These are phyloP conservation scores for Fraxinus platypoda DNA, from an alignment of 305 asterid species.

Conservation along the genomic window DNA sequence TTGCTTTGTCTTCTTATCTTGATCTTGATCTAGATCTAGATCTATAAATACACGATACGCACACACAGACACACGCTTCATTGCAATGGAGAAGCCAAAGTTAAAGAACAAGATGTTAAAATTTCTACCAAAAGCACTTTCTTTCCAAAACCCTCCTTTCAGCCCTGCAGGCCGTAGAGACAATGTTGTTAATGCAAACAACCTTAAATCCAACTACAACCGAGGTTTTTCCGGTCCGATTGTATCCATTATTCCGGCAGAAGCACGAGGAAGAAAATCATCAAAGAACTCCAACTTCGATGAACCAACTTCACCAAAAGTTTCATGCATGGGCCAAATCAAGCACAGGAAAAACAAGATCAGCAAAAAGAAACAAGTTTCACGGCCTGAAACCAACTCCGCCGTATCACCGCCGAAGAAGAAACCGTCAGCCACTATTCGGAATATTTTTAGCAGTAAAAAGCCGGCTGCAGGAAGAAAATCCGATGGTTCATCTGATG, in stretches of 20 bases:
- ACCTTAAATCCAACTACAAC: slow-evolving; percentile 25
- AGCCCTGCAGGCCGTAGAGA: slow-evolving; percentile 30
- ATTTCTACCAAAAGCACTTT: slow-evolving; percentile 43
- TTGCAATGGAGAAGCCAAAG: slow-evolving; percentile 50
- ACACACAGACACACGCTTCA: slow-evolving; percentile 3
- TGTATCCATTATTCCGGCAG: slow-evolving; percentile 39
- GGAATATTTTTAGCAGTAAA: slow-evolving; percentile 24
- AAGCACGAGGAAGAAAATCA: slow-evolving; percentile 42
- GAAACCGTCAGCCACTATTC: slow-evolving; percentile 27
- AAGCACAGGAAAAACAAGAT: slow-evolving; percentile 30
- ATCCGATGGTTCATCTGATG: slow-evolving; percentile 28
- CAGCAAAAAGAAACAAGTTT: slow-evolving; percentile 2
- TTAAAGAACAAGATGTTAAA: slow-evolving; percentile 44
- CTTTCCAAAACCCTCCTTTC: slow-evolving; percentile 50
- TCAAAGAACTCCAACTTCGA: slow-evolving; percentile 42
- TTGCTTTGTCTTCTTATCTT: not conserved
- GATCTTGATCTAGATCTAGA: not conserved
- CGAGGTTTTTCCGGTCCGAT: slow-evolving; percentile 55
- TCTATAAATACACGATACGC: not conserved
- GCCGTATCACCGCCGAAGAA: slow-evolving; percentile 25
- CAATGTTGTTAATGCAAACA: slow-evolving; percentile 7
- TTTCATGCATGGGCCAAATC: slow-evolving; percentile 73
- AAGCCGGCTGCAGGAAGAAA: slow-evolving; percentile 26
- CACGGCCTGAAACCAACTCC: slow-evolving; percentile 22
- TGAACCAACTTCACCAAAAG: slow-evolving; percentile 80